Percentiles rank a stretch among this genome's conserved stretches.
Evolutionary conservation across 2,329 filamentous ascomycete genomes (phyloP).

Genomic region (Ophiostoma sp.): DNA sequence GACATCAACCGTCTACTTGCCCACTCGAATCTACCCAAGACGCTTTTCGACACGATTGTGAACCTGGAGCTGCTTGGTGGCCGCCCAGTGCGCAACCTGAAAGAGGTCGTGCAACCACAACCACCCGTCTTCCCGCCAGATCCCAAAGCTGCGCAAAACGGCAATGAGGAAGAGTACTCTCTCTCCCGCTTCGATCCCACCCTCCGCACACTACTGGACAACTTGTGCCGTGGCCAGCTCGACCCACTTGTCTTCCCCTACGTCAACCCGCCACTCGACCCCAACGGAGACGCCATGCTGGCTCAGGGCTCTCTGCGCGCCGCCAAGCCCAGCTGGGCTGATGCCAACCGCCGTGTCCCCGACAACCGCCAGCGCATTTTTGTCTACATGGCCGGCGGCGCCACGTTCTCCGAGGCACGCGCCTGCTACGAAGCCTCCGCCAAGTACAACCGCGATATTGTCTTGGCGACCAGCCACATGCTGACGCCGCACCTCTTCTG

Average conservation of each 20-base stretch:
- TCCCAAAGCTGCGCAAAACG: slow-evolving; percentile 43
- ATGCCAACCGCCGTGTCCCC: slow-evolving; percentile 68
- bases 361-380: slow-evolving; percentile 90
- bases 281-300: slow-evolving; percentile 58
- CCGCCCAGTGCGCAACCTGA: slow-evolving; percentile 65
- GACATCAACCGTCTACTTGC: slow-evolving; percentile 82
- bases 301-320: slow-evolving; percentile 78
- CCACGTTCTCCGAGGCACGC: slow-evolving; percentile 87
- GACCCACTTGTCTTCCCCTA: slow-evolving; percentile 70
- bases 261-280: slow-evolving; percentile 67
- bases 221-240: slow-evolving; percentile 65
- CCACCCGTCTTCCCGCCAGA: slow-evolving; percentile 73
- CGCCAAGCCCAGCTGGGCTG: slow-evolving; percentile 94
- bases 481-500: slow-evolving; percentile 80
- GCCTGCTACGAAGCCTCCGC: slow-evolving; percentile 84
- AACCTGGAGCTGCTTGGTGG: slow-evolving; percentile 84
- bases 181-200: slow-evolving; percentile 85
- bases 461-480: slow-evolving; percentile 90
- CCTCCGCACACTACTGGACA: slow-evolving; percentile 80
- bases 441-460: slow-evolving; percentile 74
- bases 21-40: slow-evolving; percentile 74
- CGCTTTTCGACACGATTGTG: slow-evolving; percentile 69
- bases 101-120: slow-evolving; percentile 68
- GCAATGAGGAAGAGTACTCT: slow-evolving; percentile 71
- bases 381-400: slow-evolving; percentile 92